Percentiles rank a stretch among this genome's conserved stretches.
phyloP scores from a whole-genome alignment of 345 rosid species.

The Camelina sativa region DNA sequence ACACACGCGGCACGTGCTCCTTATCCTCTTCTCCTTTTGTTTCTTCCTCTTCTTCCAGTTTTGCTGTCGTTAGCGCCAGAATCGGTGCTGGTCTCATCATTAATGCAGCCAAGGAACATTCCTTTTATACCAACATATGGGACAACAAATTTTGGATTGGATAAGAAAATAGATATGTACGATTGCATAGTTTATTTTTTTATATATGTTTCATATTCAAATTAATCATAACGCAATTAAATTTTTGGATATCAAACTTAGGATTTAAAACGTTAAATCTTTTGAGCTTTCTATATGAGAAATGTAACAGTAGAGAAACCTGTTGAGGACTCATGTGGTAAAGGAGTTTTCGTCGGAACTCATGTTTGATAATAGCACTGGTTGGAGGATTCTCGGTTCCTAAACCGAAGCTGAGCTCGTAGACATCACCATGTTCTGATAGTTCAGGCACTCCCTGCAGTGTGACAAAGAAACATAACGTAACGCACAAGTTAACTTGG shows the following conservation, averaged over 20 bases:
- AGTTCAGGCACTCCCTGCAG: constrained; percentile 81
- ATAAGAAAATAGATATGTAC: background rate
- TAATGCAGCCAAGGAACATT: constrained; percentile 70
- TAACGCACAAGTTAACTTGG: constrained; percentile 37
- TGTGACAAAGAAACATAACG: constrained; percentile 26
- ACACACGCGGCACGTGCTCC: constrained; percentile 54
- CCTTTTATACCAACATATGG: constrained; percentile 46
- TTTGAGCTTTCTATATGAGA: constrained; percentile 4
- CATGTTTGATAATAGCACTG: constrained; percentile 59
- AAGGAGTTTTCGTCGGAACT: constrained; percentile 59
- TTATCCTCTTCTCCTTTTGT: constrained; percentile 20
- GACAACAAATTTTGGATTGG: background rate
- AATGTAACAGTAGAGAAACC: constrained; percentile 51
- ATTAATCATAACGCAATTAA: background rate
- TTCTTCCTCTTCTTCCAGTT: constrained; percentile 37
- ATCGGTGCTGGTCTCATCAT: constrained; percentile 77
- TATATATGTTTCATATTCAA: background rate
- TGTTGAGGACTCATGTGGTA: constrained; percentile 74
- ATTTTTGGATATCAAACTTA: too few relatives aligned
- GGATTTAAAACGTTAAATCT: too few relatives aligned
- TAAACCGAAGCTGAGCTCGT: constrained; percentile 66
- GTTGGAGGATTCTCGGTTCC: constrained; percentile 83
- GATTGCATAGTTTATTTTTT: background rate
- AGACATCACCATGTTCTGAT: constrained; percentile 70
- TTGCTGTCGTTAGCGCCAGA: constrained; percentile 58